Evolutionary conservation across 2,329 filamentous ascomycete species (phyloP).

Genomic region (Xylariaceae sp.): DNA sequence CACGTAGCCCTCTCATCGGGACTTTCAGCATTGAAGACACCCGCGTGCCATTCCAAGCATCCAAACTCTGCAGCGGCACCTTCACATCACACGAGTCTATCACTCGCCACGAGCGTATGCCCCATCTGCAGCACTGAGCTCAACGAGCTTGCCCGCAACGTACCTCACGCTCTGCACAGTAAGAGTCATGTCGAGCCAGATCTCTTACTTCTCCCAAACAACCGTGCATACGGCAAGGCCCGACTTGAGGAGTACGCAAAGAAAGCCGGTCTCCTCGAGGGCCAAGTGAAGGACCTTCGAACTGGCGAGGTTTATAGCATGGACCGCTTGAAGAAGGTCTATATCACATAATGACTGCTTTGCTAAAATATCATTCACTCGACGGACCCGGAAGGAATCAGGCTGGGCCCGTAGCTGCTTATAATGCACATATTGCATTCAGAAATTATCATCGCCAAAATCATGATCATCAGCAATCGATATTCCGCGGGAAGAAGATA

Average conservation of each 20-base stretch:
- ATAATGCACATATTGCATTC: too few relatives aligned
- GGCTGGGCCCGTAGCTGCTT: background rate
- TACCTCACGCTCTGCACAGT: slow-evolving; percentile 93
- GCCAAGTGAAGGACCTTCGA: slow-evolving; percentile 73
- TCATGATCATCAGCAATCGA: too few relatives aligned
- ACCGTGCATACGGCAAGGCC: slow-evolving; percentile 76
- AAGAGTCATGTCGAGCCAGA: slow-evolving; percentile 91
- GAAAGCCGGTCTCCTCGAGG: slow-evolving; percentile 69
- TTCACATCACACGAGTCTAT: slow-evolving; percentile 51
- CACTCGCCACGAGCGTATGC: slow-evolving; percentile 67
- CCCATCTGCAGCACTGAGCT: slow-evolving; percentile 96
- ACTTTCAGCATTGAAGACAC: slow-evolving; percentile 92
- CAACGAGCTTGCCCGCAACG: slow-evolving; percentile 81
- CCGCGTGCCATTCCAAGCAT: slow-evolving; percentile 73
- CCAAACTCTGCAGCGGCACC: slow-evolving; percentile 28
- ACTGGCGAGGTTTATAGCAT: slow-evolving; percentile 66
- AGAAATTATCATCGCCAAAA: too few relatives aligned
- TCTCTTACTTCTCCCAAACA: slow-evolving; percentile 82
- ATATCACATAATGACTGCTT: slow-evolving; percentile 63
- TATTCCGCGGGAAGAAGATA: too few relatives aligned
- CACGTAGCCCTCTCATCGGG: slow-evolving; percentile 89
- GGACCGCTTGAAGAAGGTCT: slow-evolving; percentile 77
- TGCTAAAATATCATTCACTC: background rate
- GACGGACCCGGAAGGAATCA: background rate
- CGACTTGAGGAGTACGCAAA: slow-evolving; percentile 72